phyloP scores from a whole-genome alignment of 106 monocot genomes.

The Dioscorea zingiberensis region DNA sequence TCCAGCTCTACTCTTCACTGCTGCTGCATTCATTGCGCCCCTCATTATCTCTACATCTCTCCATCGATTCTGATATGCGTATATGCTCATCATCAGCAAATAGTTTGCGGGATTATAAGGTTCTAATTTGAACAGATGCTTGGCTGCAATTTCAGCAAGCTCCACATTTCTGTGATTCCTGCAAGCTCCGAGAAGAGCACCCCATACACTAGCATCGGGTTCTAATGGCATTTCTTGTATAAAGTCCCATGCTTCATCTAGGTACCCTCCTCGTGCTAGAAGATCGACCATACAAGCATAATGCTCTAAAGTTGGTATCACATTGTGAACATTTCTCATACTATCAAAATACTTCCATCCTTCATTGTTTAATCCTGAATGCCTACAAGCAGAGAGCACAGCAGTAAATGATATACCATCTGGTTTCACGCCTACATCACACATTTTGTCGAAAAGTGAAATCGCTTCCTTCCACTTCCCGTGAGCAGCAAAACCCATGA shows the following conservation, averaged over 20 bases:
- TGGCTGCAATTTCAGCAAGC: slow-evolving; percentile 36
- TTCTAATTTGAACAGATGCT: slow-evolving; percentile 37
- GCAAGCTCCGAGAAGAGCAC: slow-evolving; percentile 43
- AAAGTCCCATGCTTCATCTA: slow-evolving; percentile 57
- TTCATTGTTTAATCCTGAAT: slow-evolving; percentile 36
- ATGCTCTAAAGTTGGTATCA: slow-evolving; percentile 48
- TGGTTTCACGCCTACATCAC: slow-evolving; percentile 23
- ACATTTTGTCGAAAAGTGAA: slow-evolving; percentile 53
- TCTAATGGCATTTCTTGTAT: slow-evolving; percentile 42
- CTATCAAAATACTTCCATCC: slow-evolving; percentile 49
- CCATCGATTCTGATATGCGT: slow-evolving; percentile 32
- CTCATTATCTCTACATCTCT: slow-evolving; percentile 48
- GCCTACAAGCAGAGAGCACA: slow-evolving; percentile 49
- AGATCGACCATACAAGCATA: slow-evolving; percentile 66
- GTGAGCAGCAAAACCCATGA: slow-evolving; percentile 35
- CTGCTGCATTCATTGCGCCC: slow-evolving; percentile 30
- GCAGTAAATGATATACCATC: slow-evolving; percentile 62
- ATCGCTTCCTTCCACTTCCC: slow-evolving; percentile 27
- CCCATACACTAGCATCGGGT: slow-evolving; percentile 46
- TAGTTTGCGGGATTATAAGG: slow-evolving; percentile 56
- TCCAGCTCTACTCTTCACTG: slow-evolving; percentile 31
- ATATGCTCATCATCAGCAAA: slow-evolving; percentile 49
- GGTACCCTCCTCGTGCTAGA: slow-evolving; percentile 44
- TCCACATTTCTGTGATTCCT: slow-evolving; percentile 39
- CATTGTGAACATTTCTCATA: slow-evolving; percentile 26